phyloP scores from a whole-genome alignment of 192 early-diverging fungal genomes.

The Phlyctochytrium bullatum region DNA sequence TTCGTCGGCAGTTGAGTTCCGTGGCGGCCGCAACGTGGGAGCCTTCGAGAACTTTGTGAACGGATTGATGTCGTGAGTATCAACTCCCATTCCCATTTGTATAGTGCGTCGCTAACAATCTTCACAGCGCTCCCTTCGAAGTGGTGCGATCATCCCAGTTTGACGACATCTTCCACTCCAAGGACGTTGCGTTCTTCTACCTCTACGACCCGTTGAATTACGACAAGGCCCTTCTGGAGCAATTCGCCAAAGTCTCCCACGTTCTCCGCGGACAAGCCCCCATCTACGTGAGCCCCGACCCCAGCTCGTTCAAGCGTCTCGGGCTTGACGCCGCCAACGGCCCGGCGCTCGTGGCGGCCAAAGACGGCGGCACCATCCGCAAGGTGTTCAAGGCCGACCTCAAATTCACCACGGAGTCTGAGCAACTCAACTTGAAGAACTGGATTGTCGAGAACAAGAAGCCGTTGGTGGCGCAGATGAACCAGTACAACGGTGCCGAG shows the following conservation, averaged over 20 bases:
- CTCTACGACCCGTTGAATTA: conserved; percentile 15
- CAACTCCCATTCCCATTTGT: no score
- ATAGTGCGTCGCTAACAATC: no score
- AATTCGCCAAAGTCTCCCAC: not conserved
- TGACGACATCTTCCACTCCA: not conserved
- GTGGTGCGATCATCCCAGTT: conserved; percentile 11
- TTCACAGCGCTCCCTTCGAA: conserved; percentile 8
- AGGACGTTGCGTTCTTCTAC: conserved; percentile 28
- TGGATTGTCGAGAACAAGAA: conserved; percentile 28
- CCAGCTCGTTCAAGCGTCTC: not conserved
- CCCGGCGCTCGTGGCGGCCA: not conserved
- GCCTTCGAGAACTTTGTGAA: conserved; percentile 44
- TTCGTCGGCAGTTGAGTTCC: conserved; percentile 37
- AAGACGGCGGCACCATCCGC: not conserved
- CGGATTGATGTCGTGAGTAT: conserved; percentile 9
- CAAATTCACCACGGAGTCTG: conserved; percentile 5
- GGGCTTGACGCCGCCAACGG: not conserved
- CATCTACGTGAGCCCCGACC: conserved; percentile 1
- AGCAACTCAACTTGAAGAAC: conserved; percentile 8
- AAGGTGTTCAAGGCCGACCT: not conserved
- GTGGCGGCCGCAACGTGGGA: conserved; percentile 47
- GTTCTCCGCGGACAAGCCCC: not conserved
- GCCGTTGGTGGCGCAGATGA: conserved; percentile 53
- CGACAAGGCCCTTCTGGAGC: not conserved
- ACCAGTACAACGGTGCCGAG: conserved; percentile 59